These are phyloP conservation scores for Choanephora cucurbitarum DNA, from an alignment of 371 early-diverging fungal species.

Conservation along the genomic window DNA sequence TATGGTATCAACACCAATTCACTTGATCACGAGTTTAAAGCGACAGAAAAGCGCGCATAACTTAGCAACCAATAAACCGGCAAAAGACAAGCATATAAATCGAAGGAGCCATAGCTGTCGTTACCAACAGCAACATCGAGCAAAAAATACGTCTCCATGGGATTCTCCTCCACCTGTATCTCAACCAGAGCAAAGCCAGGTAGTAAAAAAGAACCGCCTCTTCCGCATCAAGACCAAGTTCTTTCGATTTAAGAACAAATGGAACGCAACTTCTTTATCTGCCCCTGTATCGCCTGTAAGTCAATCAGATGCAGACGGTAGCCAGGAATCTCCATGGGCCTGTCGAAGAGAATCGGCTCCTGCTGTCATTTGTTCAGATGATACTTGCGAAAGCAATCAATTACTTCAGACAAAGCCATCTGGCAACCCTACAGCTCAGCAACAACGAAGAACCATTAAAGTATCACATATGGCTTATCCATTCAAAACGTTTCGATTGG, in stretches of 20 bases:
- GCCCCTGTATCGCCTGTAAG: constrained; percentile 1
- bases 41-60: constrained; percentile 17
- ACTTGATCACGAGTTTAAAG: constrained; percentile 6
- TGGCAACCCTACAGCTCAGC: not conserved
- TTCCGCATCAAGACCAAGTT: constrained; percentile 10
- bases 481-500: constrained; percentile 14
- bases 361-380: constrained; percentile 5
- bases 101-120: not conserved
- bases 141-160: no score
- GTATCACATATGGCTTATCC: constrained; percentile 25
- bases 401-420: not conserved
- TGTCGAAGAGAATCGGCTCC: constrained; percentile 19
- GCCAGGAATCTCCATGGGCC: no score
- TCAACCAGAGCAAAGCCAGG: not conserved
- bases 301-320: no score
- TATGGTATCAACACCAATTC: constrained; percentile 17
- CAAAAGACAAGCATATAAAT: not conserved
- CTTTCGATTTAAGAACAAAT: not conserved
- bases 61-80: not conserved
- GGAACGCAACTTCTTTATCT: not conserved
- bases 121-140: not conserved
- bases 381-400: not conserved
- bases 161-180: no score
- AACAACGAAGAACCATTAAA: constrained; percentile 11
- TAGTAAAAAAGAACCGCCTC: not conserved